Base-by-base conservation (phyloP, 208 protist genomes). In the Zelonia costaricensis region DNA sequence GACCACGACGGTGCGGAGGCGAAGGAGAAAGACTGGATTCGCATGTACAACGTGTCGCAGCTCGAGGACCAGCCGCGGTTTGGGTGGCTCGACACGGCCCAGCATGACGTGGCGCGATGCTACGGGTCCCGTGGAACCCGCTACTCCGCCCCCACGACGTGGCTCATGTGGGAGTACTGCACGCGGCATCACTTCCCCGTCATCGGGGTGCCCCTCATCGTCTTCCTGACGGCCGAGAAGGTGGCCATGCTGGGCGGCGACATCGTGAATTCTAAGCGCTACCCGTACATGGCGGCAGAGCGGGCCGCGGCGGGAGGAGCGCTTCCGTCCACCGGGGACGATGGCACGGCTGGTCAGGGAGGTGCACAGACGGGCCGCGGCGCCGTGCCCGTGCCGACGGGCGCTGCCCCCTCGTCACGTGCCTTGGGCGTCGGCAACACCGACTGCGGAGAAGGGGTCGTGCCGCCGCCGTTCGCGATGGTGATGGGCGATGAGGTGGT, bases 81-180 rank as follows among this genome's bases (percentile, higher is more conserved):
- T 35, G 8, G 39, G 8, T 27, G 9, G 36, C 18, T 74, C 46
- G 4, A 15, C 7, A 18, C 20, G 6, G 0, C 42, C 3, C 28
- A 20, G 20, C 22, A 43, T 20, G 45, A 8, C 54, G 48, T 66
- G 15, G 20, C 46, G 6, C 48, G 47, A 7, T 88, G 74, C 62
- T 55, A 70, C 51, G 76, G 60, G 54, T 45, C 39, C 22, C 42
- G 64, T 36, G 84, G 84, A 9, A 28, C 12, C 1, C 72, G 62
- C 52, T 92, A 92, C 70, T 47, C 20, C 36, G 8, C 71, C 9
- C 6, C 28, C 31, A 63, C 64, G 25, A 63, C 74, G 13, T 75
- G 85, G 55, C 56, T 75, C 5, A 73, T 93, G 63, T 74, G 74
- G 27, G 69, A 80, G 62, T 88, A 93, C 70, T 86, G 80, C 58